Evolutionary conservation across 2,329 filamentous ascomycete genomes (phyloP), one percentile per base, ranked within the genome.

Genomic region (Fusarium sp.): DNA sequence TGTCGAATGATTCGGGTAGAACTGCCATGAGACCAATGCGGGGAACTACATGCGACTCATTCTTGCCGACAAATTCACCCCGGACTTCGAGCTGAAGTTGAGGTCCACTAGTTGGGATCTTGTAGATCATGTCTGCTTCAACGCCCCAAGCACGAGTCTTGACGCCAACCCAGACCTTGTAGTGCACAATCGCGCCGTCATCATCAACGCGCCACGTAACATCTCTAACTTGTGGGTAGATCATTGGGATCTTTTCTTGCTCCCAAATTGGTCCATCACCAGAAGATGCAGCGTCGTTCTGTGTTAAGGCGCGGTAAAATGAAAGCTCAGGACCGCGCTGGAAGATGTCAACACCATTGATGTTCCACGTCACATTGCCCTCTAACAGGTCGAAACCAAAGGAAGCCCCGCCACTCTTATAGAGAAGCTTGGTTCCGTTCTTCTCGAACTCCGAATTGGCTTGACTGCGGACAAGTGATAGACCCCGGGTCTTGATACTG

Each of bases 141-240:
- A 68, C 52, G 15, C 70, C 70, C 68, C 70, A 72, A 0, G 57
- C 70, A 0, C 36, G 58, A 0, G 64, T 72, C 24, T 64, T 41
- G 30, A 64, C 68, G 1, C 63, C 68, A 6, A 72, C 63, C 69
- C 69, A 68, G 28, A 72, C 48, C 3, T 68, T 72, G 5, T 64
- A 72, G 8, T 72, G 69, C 4, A 72, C 30, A 0, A 42, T 28
- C 0, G 64, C 57, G 1, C 34, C 56, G 8, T 44, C n/a, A 0
- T 56, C 10, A 0, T 36, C 42, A 1, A 30, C 20, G 0, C 20
- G 9, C 69, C 69, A 72, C 0, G 47, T 72, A 0, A 72, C 69
- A 7, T 64, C 63, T 14, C 58, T 12, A 3, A 64, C 34, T 36
- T 72, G 69, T 0, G 69, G 30, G 0, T 72, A 72, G 0, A 68